These are phyloP conservation scores for Apiosordaria backusii DNA, from an alignment of 495 filamentous ascomycete genomes.

Conservation along the genomic window DNA sequence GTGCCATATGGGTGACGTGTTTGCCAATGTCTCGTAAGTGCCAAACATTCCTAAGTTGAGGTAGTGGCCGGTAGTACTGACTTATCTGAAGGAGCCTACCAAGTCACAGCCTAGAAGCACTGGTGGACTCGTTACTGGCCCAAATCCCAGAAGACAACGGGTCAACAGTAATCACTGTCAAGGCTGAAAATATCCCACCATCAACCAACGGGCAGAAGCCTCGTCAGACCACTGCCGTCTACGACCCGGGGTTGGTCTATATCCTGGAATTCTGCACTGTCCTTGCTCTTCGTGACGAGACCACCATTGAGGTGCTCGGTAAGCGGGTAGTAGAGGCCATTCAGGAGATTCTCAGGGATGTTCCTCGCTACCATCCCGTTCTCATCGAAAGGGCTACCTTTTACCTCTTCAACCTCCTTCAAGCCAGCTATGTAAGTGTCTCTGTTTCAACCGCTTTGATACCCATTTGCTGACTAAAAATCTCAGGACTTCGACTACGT, in stretches of 20 bases:
- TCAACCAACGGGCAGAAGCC: slow-evolving; percentile 56
- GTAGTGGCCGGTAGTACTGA: no score
- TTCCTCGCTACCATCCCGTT: slow-evolving; percentile 70
- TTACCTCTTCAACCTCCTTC: slow-evolving; percentile 79
- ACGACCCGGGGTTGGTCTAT: slow-evolving; percentile 85
- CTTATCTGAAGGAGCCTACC: no score
- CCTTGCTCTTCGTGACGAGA: slow-evolving; percentile 70
- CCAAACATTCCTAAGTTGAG: no score
- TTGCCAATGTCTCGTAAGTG: slow-evolving; percentile 82
- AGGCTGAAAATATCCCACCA: slow-evolving; percentile 67
- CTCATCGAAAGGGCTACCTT: slow-evolving; percentile 78
- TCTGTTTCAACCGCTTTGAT: neutral
- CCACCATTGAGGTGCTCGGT: slow-evolving; percentile 67
- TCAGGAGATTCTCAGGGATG: slow-evolving; percentile 76
- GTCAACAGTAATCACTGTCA: slow-evolving; percentile 80
- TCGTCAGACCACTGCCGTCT: slow-evolving; percentile 54
- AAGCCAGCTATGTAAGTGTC: slow-evolving; percentile 78
- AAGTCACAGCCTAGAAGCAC: slow-evolving; percentile 56
- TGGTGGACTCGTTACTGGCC: slow-evolving; percentile 72
- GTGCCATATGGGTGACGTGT: slow-evolving; percentile 78
- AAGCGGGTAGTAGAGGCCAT: slow-evolving; percentile 75
- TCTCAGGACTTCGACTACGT: slow-evolving; percentile 80
- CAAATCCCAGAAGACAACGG: slow-evolving; percentile 82
- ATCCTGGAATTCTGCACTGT: slow-evolving; percentile 85
- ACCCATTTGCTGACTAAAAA: slow-evolving; percentile 25